Evolutionary conservation across 2,329 filamentous ascomycete genomes (phyloP), one percentile per base, ranked within the genome.

Genomic region (Colletotrichum euphorbiae): DNA sequence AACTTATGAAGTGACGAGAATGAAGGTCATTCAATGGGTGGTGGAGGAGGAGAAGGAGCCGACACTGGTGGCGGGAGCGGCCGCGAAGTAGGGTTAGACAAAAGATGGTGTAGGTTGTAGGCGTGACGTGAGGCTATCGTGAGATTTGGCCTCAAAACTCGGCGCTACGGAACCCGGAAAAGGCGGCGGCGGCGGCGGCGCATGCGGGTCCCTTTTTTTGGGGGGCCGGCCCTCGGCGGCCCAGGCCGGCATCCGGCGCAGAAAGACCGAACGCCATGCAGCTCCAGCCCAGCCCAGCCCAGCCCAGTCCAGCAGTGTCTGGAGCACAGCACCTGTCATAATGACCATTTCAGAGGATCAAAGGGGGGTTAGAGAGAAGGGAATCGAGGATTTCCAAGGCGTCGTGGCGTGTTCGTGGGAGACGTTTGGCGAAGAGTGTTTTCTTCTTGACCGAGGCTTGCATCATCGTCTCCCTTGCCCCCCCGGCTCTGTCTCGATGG

Each of bases 81-180:
- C 42, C 40, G 17, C 48, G 46, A 38, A 45, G 45, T 43, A 55
- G 48, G 65, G 46, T 42, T 21, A 42, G 61, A 40, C 31, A 48
- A 40, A 52, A 12, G 38, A 54, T 21, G 54, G 45, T 42, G 54
- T 48, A 38, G 65, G 31, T 36, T 58, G 31, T 36, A 52, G 40
- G 52, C 21, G 48, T 65, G 46, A 54, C 40, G 31, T 59, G 65
- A 68, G 54, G 65, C 46, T 40, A 68, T 68, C 61, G 60, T 65
- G 33, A 50, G 46, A 65, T 57, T 52, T 12, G 40, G 21, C 48
- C 2, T 2, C 46, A 50, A 31, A 33, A 54, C 19, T 59, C 65
- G 65, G 54, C 52, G 52, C 46, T 19, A 42, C 45, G 60, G 28
- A 13, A 38, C 36, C 9, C 11, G 11, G 9, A 38, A 38, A 38